Evolutionary conservation across 495 filamentous ascomycete genomes (phyloP).

Genomic region (Halenospora varia): DNA sequence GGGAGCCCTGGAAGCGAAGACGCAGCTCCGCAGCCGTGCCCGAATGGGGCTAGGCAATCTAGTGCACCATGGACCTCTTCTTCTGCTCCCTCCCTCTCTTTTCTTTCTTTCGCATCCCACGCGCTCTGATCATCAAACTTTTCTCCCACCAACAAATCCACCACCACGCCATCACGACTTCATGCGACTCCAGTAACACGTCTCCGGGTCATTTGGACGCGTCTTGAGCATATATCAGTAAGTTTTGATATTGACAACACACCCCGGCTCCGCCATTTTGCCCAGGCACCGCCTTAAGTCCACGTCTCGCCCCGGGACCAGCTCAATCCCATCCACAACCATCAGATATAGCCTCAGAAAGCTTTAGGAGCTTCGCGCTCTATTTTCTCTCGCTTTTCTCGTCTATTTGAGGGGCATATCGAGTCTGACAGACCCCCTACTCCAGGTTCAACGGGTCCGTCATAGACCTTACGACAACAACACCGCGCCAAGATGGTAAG

Average conservation of each 20-base stretch:
- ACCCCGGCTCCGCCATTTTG: constrained; percentile 13
- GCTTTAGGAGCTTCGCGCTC: constrained; percentile 5
- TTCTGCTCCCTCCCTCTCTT: constrained; percentile 16
- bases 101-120: constrained; percentile 15
- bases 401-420: neutral
- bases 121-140: constrained; percentile 4
- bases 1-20: neutral
- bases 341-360: neutral
- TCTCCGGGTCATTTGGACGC: constrained; percentile 17
- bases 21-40: neutral
- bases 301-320: neutral
- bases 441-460: constrained; percentile 14
- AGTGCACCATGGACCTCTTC: constrained; percentile 19
- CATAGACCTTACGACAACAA: constrained; percentile 4
- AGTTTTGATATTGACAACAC: constrained; percentile 11
- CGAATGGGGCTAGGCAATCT: constrained; percentile 30
- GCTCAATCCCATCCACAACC: neutral
- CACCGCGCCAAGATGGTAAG: constrained; percentile 32
- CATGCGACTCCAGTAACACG: constrained; percentile 13
- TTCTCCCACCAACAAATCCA: constrained; percentile 8
- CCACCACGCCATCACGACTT: constrained; percentile 5
- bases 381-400: neutral
- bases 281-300: constrained; percentile 4
- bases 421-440: constrained; percentile 15
- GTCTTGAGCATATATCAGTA: constrained; percentile 20